Conservation (phyloP, 2,329 filamentous ascomycete genomes). For the Fusarium sp. region DNA sequence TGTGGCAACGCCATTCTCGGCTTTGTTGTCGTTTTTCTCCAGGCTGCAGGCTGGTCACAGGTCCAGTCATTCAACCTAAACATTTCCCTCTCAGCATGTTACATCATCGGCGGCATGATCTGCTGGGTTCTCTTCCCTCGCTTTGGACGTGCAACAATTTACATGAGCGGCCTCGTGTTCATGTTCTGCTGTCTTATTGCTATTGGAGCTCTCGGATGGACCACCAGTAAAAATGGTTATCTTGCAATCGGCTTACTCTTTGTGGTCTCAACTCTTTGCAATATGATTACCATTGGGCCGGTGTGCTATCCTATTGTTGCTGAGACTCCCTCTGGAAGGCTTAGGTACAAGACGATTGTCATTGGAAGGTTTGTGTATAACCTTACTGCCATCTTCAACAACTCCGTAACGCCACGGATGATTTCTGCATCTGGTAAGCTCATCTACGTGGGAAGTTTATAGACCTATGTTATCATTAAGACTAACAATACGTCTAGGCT, state of each 20-base stretch:
- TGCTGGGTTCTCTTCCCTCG: conserved; percentile 56
- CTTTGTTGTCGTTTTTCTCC: conserved; percentile 53
- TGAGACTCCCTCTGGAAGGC: conserved; percentile 56
- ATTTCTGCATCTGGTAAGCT: conserved; percentile 21
- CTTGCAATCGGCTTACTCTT: conserved; percentile 42
- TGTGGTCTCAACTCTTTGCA: conserved; percentile 48
- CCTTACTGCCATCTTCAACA: conserved; percentile 55
- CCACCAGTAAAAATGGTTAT: not conserved
- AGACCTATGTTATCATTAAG: too few relatives aligned
- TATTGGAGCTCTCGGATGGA: conserved; percentile 27
- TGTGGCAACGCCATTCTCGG: conserved; percentile 51
- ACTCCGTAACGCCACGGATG: conserved; percentile 53
- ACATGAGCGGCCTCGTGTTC: conserved; percentile 53
- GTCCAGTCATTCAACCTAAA: conserved; percentile 54
- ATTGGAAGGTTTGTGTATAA: conserved; percentile 58
- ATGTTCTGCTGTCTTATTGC: conserved; percentile 53
- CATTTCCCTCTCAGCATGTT: conserved; percentile 55
- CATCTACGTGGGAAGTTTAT: not conserved
- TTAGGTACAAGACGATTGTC: conserved; percentile 60
- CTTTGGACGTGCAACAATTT: conserved; percentile 55
- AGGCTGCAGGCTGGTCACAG: conserved; percentile 53
- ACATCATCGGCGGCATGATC: conserved; percentile 54
- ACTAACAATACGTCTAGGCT: rapidly evolving
- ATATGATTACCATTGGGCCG: conserved; percentile 52
- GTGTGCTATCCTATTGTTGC: conserved; percentile 55